Evolutionary conservation across 768 basidiomycete species (phyloP), one percentile per base, ranked within the genome.

Genomic region (Russula earlei): DNA sequence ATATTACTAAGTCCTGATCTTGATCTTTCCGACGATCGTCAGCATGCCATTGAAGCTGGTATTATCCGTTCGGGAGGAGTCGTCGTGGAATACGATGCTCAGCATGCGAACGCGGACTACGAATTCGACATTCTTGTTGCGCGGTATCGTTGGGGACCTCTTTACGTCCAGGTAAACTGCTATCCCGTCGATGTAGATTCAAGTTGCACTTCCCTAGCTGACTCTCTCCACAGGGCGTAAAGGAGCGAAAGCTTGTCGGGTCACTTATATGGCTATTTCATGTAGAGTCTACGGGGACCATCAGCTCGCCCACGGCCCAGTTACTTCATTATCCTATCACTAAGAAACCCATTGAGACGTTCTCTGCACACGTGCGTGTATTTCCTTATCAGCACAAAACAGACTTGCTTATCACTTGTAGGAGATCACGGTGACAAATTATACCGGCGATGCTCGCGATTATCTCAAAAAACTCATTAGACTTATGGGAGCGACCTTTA

Each of bases 371-470:
- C 68, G 89, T 91, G 61, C 45, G 85, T 71, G 1, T 63, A 2
- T 47, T 31, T n/a, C 29, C 37, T 20, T 24, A 8, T 33, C 43
- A 25, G 19, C 10, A 22, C 14, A 24, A 36, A 34, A 7, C 14
- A 25, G 20, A 2, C 12, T 15, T 43, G 4, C 52, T 58, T 24
- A 54, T 43, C 9, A 59, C 38, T 5, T 15, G 17, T 58, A 91
- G 87, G 75, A 80, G 61, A 83, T 95, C 52, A 88, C 91, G 0
- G 75, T 95, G 1, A 91, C 91, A 0, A 94, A 94, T 65, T 95
- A 93, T 66, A 87, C 88, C 0, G 92, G 93, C 2, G 82, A 84
- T 36, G 78, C 87, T 6, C 77, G 92, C 2, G 92, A 95, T 50
- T 94, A 94, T 65, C 75, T 97, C 49, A 91, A 91, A 71, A 83